phyloP scores from a whole-genome alignment of 768 basidiomycete genomes.

The Tylopilus balloui region DNA sequence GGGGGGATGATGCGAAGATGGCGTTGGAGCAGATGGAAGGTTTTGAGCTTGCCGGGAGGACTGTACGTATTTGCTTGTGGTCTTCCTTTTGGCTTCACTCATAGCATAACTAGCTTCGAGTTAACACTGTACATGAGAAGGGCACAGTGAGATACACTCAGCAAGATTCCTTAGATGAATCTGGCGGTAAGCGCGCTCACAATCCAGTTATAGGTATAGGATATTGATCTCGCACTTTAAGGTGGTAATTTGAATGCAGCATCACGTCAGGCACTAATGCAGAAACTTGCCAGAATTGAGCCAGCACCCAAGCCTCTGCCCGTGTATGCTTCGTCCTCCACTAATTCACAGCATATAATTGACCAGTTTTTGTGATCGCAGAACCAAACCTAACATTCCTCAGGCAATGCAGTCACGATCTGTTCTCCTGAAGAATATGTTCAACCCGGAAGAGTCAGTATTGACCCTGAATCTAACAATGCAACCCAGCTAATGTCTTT shows the following conservation, averaged over 20 bases:
- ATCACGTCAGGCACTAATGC: constrained; percentile 99
- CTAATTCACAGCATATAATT: constrained; percentile 2
- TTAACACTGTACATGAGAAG: constrained; percentile 91
- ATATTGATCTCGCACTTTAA: constrained; percentile 30
- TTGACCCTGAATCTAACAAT: constrained; percentile 1
- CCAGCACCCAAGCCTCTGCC: constrained; percentile 55
- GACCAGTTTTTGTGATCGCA: constrained; percentile 29
- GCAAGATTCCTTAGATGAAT: constrained; percentile 82
- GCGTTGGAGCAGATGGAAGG: constrained; percentile 99
- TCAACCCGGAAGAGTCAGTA: constrained; percentile 90
- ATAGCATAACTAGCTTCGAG: constrained; percentile 55
- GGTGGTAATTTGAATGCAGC: constrained; percentile 98
- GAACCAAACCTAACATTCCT: constrained; percentile 74
- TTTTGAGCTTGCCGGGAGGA: constrained; percentile 94
- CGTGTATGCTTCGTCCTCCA: constrained; percentile 42
- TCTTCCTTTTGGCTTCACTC: constrained; percentile 13
- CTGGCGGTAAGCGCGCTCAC: constrained; percentile 57
- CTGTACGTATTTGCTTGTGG: constrained; percentile 43
- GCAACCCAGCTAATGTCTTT: constrained; percentile 7
- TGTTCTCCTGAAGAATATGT: constrained; percentile 92
- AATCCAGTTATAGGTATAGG: background rate
- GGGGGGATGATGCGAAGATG: constrained; percentile 92
- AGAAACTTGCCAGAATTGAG: constrained; percentile 98
- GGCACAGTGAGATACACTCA: constrained; percentile 71
- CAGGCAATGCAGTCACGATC: constrained; percentile 86